Percentiles rank a stretch among this genome's conserved stretches.
phyloP scores from a whole-genome alignment of 2,329 filamentous ascomycete species.

The Talaromyces pinophilus region DNA sequence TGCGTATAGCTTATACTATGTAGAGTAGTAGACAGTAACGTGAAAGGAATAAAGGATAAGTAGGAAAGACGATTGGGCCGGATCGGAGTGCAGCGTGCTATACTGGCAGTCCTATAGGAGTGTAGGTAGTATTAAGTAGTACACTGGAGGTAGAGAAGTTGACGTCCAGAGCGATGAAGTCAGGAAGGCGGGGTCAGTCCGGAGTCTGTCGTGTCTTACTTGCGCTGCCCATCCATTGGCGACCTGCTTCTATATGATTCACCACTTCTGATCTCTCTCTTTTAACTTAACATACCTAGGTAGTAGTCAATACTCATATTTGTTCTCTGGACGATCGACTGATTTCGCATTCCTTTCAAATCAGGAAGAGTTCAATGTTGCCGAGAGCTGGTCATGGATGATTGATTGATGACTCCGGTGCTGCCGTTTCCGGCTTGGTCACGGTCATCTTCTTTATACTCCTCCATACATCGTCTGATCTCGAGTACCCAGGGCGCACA shows the following conservation, averaged over 20 bases:
- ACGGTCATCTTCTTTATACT: neutral
- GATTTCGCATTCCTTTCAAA: neutral
- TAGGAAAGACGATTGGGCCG: neutral
- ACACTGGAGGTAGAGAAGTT: neutral
- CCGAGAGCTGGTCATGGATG: neutral
- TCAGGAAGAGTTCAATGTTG: neutral
- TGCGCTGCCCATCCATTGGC: neutral
- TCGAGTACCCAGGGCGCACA: neutral
- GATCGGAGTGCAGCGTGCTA: neutral
- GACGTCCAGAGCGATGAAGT: constrained; percentile 23
- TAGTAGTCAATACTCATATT: too few relatives aligned
- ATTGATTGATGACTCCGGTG: neutral
- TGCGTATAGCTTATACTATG: too few relatives aligned
- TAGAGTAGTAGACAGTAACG: neutral
- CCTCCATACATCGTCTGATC: constrained; percentile 5
- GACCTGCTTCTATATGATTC: neutral
- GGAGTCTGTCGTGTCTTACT: neutral
- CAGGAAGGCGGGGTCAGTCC: constrained; percentile 21
- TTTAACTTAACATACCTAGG: neutral
- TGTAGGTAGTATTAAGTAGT: neutral
- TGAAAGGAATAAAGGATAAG: neutral
- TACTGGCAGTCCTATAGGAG: neutral
- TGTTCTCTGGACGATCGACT: too few relatives aligned
- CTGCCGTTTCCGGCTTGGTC: constrained; percentile 6
- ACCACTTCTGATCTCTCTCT: neutral